Percentiles rank a stretch among this genome's conserved stretches.
Conservation (phyloP, 2,329 filamentous ascomycete species). For the Neofusicoccum sp. region DNA sequence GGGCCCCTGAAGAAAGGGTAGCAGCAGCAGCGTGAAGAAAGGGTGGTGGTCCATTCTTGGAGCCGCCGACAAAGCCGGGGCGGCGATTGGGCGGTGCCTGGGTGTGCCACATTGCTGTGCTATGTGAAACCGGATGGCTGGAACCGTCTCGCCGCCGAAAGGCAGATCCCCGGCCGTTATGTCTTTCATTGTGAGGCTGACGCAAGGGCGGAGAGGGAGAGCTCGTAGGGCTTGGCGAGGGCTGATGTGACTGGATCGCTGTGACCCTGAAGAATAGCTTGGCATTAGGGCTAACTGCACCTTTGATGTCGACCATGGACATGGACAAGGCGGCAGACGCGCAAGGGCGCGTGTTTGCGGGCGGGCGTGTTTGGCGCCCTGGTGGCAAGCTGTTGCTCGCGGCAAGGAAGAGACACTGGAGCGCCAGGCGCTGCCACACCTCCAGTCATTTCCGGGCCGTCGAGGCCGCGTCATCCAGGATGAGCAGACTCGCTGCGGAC, state of each 20-base stretch:
- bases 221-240: constrained; percentile 16
- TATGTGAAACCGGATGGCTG: neutral
- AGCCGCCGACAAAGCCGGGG: constrained; percentile 5
- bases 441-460: constrained; percentile 4
- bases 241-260: neutral
- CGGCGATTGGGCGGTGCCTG: constrained; percentile 11
- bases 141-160: neutral
- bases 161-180: constrained; percentile 13
- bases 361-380: neutral
- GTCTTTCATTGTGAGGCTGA: constrained; percentile 18
- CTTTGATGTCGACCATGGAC: neutral
- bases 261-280: constrained; percentile 18
- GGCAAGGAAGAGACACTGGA: constrained; percentile 10
- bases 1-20: constrained; percentile 14
- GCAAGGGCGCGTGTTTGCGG: constrained; percentile 4
- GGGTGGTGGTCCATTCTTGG: neutral
- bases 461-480: constrained; percentile 2
- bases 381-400: neutral
- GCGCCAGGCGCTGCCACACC: neutral
- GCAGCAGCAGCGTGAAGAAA: constrained; percentile 1
- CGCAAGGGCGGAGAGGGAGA: constrained; percentile 15
- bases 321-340: neutral
- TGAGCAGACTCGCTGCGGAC: neutral
- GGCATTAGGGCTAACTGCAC: constrained; percentile 8
- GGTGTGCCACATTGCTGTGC: neutral